Evolutionary conservation across 2,329 filamentous ascomycete species (phyloP).

Genomic region (Monosporascus cannonballus): DNA sequence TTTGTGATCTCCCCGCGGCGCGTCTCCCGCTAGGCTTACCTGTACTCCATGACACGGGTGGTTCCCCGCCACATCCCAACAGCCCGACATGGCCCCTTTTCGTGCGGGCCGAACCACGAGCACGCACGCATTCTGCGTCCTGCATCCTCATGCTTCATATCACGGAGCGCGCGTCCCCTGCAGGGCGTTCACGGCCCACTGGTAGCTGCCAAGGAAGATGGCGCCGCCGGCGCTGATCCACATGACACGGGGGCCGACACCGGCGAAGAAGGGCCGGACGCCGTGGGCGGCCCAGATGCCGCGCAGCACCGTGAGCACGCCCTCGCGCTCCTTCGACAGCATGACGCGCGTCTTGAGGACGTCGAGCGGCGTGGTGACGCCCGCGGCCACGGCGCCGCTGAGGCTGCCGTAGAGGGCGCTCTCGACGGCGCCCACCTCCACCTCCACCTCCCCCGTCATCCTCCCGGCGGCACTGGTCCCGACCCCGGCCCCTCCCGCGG

Average conservation of each 20-base stretch:
- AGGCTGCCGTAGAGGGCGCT: conserved; percentile 80
- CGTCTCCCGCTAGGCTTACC: background rate
- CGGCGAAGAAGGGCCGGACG: conserved; percentile 64
- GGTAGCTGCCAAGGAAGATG: conserved; percentile 90
- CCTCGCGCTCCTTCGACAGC: conserved; percentile 67
- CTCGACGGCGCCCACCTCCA: conserved; percentile 62
- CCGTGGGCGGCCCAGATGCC: conserved; percentile 61
- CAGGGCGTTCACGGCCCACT: conserved; percentile 76
- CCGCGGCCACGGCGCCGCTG: conserved; percentile 80
- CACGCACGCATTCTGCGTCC: background rate
- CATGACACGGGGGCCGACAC: conserved; percentile 73
- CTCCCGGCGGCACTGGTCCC: conserved; percentile 12
- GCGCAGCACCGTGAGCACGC: conserved; percentile 52
- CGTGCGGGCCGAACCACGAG: too few relatives aligned
- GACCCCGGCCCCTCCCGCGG: too few relatives aligned
- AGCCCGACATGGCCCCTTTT: too few relatives aligned
- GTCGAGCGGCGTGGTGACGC: conserved; percentile 84
- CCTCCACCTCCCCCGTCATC: conserved; percentile 11
- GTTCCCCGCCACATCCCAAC: background rate
- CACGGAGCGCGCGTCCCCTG: conserved; percentile 28
- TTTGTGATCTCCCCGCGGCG: too few relatives aligned
- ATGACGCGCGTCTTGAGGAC: conserved; percentile 97
- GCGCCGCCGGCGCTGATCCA: conserved; percentile 96
- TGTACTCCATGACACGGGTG: background rate
- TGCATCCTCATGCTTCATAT: background rate